Evolutionary conservation across 78 protist genomes (phyloP), one percentile per base, ranked within the genome.

Genomic region (Cavenderia fasciculata): DNA sequence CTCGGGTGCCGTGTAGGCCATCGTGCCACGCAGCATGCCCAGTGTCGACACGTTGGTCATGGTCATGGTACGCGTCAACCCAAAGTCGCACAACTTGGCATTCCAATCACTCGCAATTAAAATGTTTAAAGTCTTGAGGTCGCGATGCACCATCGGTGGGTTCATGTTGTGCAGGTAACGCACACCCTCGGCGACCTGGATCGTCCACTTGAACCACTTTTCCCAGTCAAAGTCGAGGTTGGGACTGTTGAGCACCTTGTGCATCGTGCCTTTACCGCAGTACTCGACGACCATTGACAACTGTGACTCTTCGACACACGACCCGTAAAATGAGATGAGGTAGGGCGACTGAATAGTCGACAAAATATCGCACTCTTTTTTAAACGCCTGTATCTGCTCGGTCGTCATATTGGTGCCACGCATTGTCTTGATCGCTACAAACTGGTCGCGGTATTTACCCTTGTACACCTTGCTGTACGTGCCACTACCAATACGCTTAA

Each of bases 51-150:
- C 89, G 34, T 90, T 79, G 51, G 87, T 78, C 89, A 75, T 89
- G 19, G 87, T 89, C 87, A 63, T 76, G 18, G 82, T 74, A 11
- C 94, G 25, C 10, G 95, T 69, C 16, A 95, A 18, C 8, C 97
- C 97, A 68, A 95, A 95, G 78, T 95, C 97, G 54, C 95, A 92
- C 16, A 95, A 66, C 59, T 95, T 94, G n/a, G 73, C 94, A 0
- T 41, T 38, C 47, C 63, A 86, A 25, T 69, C 78, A 0, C 77
- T 47, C 0, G 69, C 73, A 1, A 89, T 10, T n/a, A 77, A 33
- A 10, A 89, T 74, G 59, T 89, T 89, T 7, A 89, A 77, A 19
- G 94, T 78, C 51, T 89, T 89, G 2, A 89, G 77, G 33, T 89
- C 94, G 49, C 94, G 86, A 54, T 89, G 94, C 5, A 89, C 87